Evolutionary conservation across 148 eudicot genomes (phyloP).

Genomic region (Selenicereus undatus): DNA sequence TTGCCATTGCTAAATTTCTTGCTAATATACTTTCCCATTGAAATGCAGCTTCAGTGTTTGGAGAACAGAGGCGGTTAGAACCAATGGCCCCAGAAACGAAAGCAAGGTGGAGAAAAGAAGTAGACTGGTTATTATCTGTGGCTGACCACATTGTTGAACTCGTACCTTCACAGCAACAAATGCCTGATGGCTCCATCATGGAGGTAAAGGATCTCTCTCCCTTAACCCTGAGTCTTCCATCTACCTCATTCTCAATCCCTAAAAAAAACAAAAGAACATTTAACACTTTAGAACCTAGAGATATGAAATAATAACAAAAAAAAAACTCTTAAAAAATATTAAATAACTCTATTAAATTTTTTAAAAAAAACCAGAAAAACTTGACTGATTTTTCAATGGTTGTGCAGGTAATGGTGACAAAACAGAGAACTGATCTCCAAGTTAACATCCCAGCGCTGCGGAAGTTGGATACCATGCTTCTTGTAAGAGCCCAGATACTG

Average conservation of each 20-base stretch:
- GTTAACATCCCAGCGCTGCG: constrained; percentile 79
- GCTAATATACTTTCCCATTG: neutral
- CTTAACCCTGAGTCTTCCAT: neutral
- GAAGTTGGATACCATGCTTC: constrained; percentile 83
- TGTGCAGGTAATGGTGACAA: constrained; percentile 74
- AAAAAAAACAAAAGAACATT: neutral
- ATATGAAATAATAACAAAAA: too few species aligned
- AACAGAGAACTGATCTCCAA: constrained; percentile 70
- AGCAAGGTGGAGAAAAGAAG: constrained; percentile 72
- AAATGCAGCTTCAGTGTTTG: constrained; percentile 73
- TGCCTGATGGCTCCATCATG: constrained; percentile 66
- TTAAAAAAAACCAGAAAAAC: too few species aligned
- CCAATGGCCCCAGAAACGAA: constrained; percentile 72
- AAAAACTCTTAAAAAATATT: too few species aligned
- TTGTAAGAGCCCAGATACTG: constrained; percentile 43
- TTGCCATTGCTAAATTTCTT: neutral
- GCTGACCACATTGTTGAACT: constrained; percentile 84
- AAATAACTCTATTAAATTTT: too few species aligned
- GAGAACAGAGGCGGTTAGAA: constrained; percentile 61
- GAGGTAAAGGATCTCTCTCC: constrained; percentile 46
- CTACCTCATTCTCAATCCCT: neutral
- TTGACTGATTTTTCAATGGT: neutral
- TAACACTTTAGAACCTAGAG: neutral
- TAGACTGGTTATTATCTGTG: constrained; percentile 78
- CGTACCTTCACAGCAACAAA: constrained; percentile 64